Conservation (phyloP, 2,329 filamentous ascomycete species). For the Plectosphaerella plurivora region DNA sequence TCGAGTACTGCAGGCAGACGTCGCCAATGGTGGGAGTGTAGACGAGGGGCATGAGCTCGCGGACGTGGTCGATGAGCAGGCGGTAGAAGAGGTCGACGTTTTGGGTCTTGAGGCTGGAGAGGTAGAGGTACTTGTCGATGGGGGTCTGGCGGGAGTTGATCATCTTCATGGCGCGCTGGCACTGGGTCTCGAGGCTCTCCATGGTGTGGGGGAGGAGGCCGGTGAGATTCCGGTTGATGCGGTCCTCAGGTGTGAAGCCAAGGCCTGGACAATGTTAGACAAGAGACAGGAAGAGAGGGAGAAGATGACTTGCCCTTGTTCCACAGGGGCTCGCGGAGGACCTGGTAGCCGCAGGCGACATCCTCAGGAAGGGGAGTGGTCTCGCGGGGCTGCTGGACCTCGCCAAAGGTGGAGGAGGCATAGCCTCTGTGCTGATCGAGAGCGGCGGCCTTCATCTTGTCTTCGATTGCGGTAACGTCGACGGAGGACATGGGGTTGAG, state of each 20-base stretch:
- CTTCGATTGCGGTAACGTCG: conserved; percentile 53
- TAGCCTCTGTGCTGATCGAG: conserved; percentile 60
- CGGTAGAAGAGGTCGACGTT: conserved; percentile 83
- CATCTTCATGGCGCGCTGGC: conserved; percentile 66
- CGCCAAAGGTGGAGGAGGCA: conserved; percentile 48
- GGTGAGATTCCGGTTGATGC: conserved; percentile 59
- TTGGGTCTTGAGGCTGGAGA: conserved; percentile 69
- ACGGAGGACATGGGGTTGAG: conserved; percentile 53
- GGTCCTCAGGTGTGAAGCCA: conserved; percentile 60
- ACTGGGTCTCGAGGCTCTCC: conserved; percentile 56
- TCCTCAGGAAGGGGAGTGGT: conserved; percentile 50
- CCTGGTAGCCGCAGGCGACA: conserved; percentile 55
- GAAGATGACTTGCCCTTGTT: conserved; percentile 54
- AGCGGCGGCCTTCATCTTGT: conserved; percentile 55
- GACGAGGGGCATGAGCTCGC: conserved; percentile 77
- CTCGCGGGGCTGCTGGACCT: conserved; percentile 47
- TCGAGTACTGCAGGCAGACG: conserved; percentile 93
- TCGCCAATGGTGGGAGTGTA: conserved; percentile 92
- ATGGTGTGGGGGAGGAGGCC: conserved; percentile 62
- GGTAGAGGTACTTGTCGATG: conserved; percentile 81
- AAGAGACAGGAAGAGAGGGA: neutral
- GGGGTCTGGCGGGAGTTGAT: conserved; percentile 64
- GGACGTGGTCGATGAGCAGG: conserved; percentile 70
- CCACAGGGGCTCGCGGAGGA: conserved; percentile 58
- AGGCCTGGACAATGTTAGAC: conserved; percentile 40